phyloP scores from a whole-genome alignment of 805 yeast species.

The Priceomyces medius region DNA sequence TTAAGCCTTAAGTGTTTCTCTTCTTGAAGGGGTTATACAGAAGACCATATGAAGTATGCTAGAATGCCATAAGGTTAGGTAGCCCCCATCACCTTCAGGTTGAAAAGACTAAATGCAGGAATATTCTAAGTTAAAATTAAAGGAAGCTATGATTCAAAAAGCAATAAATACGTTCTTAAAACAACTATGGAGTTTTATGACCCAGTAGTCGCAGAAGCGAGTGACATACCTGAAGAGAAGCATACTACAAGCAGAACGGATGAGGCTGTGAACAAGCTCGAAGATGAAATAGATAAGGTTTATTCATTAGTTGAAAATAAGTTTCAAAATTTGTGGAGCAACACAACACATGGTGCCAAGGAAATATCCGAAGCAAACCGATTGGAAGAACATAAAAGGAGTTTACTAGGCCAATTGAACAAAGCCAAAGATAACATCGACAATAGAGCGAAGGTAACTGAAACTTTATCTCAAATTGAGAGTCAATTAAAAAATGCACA shows the following conservation, averaged over 20 bases:
- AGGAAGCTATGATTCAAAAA: not conserved
- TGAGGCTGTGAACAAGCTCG: conserved; percentile 49
- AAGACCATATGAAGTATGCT: too few relatives aligned
- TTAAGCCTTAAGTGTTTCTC: too few relatives aligned
- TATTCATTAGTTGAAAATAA: conserved; percentile 45
- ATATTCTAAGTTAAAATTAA: too few relatives aligned
- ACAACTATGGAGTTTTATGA: conserved; percentile 33
- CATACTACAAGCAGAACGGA: conserved; percentile 45
- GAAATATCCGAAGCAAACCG: conserved; percentile 28
- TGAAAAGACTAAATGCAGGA: too few relatives aligned
- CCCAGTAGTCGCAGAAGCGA: conserved; percentile 23
- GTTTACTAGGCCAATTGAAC: conserved; percentile 27
- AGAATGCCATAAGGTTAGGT: too few relatives aligned
- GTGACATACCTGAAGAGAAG: conserved; percentile 5
- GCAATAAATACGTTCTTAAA: not conserved
- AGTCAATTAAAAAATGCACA: conserved; percentile 25
- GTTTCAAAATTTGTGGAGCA: conserved; percentile 32
- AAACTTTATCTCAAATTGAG: conserved; percentile 26
- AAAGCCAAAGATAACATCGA: conserved; percentile 24
- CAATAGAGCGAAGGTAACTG: conserved; percentile 20
- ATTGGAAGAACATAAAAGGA: conserved; percentile 27
- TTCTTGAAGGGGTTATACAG: too few relatives aligned
- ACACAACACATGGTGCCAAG: conserved; percentile 31
- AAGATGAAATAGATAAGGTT: conserved; percentile 51
- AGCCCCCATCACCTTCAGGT: too few relatives aligned